These are phyloP conservation scores for Neurospora africana DNA, from an alignment of 495 filamentous ascomycete genomes.

Conservation along the genomic window DNA sequence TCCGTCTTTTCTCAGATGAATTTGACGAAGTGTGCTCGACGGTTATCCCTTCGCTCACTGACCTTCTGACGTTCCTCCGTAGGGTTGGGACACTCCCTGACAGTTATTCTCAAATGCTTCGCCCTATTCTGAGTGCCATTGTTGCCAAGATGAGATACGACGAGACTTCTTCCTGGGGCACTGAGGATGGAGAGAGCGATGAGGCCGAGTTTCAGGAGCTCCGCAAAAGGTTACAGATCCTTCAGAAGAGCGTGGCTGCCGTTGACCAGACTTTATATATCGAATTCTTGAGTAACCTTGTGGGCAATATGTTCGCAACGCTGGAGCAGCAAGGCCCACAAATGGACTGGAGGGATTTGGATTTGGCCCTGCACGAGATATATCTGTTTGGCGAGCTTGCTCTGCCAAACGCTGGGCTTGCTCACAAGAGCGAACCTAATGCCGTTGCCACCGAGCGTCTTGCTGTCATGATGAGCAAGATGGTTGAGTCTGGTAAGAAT, in stretches of 20 bases:
- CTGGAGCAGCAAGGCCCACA: slow-evolving; percentile 57
- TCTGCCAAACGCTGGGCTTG: slow-evolving; percentile 71
- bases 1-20: slow-evolving; percentile 94
- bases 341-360: slow-evolving; percentile 89
- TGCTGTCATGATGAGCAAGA: slow-evolving; percentile 80
- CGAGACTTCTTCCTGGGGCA: slow-evolving; percentile 86
- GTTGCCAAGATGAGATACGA: slow-evolving; percentile 94
- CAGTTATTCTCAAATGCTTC: slow-evolving; percentile 66
- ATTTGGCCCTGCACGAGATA: slow-evolving; percentile 94
- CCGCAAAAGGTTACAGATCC: slow-evolving; percentile 71
- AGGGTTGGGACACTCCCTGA: slow-evolving; percentile 58
- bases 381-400: slow-evolving; percentile 91
- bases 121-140: slow-evolving; percentile 80
- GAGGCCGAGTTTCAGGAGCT: slow-evolving; percentile 98
- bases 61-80: slow-evolving; percentile 77
- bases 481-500: slow-evolving; percentile 78
- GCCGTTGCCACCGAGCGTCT: slow-evolving; percentile 64
- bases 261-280: slow-evolving; percentile 80
- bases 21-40: slow-evolving; percentile 96
- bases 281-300: slow-evolving; percentile 70
- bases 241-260: slow-evolving; percentile 82
- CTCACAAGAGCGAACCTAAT: slow-evolving; percentile 67
- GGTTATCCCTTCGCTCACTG: slow-evolving; percentile 81
- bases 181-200: slow-evolving; percentile 88
- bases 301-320: slow-evolving; percentile 69